These are phyloP conservation scores for Claviceps quebecensis DNA, from an alignment of 2,329 filamentous ascomycete species.

Conservation along the genomic window DNA sequence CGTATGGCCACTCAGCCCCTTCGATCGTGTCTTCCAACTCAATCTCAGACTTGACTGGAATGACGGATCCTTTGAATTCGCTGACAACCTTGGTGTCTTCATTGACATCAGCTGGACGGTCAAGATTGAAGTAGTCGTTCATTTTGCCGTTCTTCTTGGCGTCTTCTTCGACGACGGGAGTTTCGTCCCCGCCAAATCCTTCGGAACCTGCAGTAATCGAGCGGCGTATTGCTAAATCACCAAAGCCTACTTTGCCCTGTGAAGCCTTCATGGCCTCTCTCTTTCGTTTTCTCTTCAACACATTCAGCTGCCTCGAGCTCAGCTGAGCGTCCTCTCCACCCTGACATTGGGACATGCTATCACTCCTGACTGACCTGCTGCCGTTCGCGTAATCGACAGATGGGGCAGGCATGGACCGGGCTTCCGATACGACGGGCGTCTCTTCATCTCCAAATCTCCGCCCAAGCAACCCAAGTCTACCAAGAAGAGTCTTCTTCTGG, in stretches of 20 bases:
- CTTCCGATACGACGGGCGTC: conserved; percentile 42
- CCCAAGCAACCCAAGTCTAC: conserved; percentile 71
- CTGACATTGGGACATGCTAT: conserved; percentile 25
- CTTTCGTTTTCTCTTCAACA: conserved; percentile 87
- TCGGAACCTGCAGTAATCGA: conserved; percentile 48
- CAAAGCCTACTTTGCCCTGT: conserved; percentile 74
- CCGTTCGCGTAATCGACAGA: conserved; percentile 28
- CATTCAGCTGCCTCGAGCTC: conserved; percentile 88
- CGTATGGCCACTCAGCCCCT: conserved; percentile 84
- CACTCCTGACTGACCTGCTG: conserved; percentile 18
- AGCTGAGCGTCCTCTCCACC: conserved; percentile 53
- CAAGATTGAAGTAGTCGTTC: conserved; percentile 81
- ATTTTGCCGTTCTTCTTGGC: conserved; percentile 48
- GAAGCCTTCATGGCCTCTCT: conserved; percentile 74
- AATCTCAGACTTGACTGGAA: conserved; percentile 75
- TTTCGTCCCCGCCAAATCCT: conserved; percentile 45
- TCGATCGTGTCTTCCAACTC: conserved; percentile 64
- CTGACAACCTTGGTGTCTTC: conserved; percentile 87
- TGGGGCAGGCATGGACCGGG: conserved; percentile 25
- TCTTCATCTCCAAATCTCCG: conserved; percentile 77
- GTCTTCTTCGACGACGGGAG: conserved; percentile 36
- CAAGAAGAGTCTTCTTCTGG: conserved; percentile 76
- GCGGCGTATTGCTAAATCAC: conserved; percentile 64
- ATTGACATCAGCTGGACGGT: conserved; percentile 62
- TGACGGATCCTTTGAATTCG: conserved; percentile 77